phyloP scores from a whole-genome alignment of 139 green algal genomes.

The Raphidocelis subcapitata region DNA sequence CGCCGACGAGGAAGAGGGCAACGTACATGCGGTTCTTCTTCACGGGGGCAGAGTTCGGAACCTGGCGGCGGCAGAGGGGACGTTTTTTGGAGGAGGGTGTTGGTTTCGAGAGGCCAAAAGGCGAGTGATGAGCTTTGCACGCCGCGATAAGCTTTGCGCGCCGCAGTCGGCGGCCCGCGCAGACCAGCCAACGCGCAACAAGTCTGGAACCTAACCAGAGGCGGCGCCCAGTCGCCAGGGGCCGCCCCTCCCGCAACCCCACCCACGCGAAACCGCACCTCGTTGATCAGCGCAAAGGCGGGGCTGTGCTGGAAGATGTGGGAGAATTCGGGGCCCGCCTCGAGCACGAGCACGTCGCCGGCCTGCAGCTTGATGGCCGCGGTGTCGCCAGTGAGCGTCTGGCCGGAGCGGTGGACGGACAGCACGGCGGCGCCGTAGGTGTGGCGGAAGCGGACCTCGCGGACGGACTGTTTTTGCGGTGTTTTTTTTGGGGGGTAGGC shows the following conservation, averaged over 20 bases:
- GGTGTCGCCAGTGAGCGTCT: not conserved
- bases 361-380: constrained; percentile 1
- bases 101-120: too few relatives aligned
- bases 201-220: too few relatives aligned
- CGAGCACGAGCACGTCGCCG: constrained; percentile 63
- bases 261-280: too few relatives aligned
- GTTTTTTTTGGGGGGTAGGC: too few relatives aligned
- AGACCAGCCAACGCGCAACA: too few relatives aligned
- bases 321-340: constrained; percentile 51
- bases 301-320: constrained; percentile 42
- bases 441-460: constrained; percentile 66
- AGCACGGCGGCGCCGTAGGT: constrained; percentile 79
- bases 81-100: too few relatives aligned
- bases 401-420: constrained; percentile 64
- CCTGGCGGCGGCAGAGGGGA: too few relatives aligned
- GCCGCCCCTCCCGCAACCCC: constrained; percentile 22
- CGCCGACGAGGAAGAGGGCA: constrained; percentile 32
- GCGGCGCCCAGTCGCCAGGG: too few relatives aligned
- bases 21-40: constrained; percentile 48
- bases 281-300: constrained; percentile 56
- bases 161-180: too few relatives aligned
- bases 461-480: too few relatives aligned
- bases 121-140: too few relatives aligned
- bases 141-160: too few relatives aligned
- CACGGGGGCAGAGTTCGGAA: constrained; percentile 40